Base-by-base conservation (phyloP, 177 flowering plant genomes). In the Vitis hybrid region DNA sequence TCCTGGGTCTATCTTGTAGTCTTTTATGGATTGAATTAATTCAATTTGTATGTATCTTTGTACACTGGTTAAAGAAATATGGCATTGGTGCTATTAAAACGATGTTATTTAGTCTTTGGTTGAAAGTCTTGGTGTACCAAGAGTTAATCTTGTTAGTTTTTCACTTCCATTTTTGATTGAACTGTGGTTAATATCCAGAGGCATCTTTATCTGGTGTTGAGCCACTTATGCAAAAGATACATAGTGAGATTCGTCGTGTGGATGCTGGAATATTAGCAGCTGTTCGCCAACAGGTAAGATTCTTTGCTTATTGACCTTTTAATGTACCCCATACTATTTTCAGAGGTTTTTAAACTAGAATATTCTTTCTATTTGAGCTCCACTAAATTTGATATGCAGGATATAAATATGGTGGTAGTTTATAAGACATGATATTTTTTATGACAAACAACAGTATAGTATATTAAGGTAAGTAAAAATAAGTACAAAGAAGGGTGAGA, bases 151-250 rank as follows among this genome's bases (percentile, higher is more conserved):
- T 8, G 51, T 52, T n/a, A n/a, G 57, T 26, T 57, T 69, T 31
- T 56, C 60, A 16, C 59, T 76, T 39, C 45, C 45, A 39, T 39
- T 4, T 19, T 65, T 51, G 15, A 12, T 50, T 74, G 68, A 26
- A 59, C 18, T 62, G 60, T 70, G 62, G 59, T 55, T 12, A 9
- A 64, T 58, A 15, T 77, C 19, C 89, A 95, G 99, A 96, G 82
- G 93, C 97, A 66, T 93, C 97, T 45, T 79, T 96, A 69, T 85
- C 98, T 74, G 99, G 98, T 18, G 97, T 93, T n/a, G 99, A 96
- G 78, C 99, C 99, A 33, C 93, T 96, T 57, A 93, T 96, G 94
- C 98, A 91, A 75, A 93, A 96, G 81, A 88, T 96, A 65, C 99
- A 88, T 10, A 70, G 83, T 75, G 99, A 96, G 82, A 93, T 96